A percentile compares a stretch with the other conserved stretches of the same genome.
phyloP scores from a whole-genome alignment of 2,329 filamentous ascomycete species.

The Pyricularia grisea region DNA sequence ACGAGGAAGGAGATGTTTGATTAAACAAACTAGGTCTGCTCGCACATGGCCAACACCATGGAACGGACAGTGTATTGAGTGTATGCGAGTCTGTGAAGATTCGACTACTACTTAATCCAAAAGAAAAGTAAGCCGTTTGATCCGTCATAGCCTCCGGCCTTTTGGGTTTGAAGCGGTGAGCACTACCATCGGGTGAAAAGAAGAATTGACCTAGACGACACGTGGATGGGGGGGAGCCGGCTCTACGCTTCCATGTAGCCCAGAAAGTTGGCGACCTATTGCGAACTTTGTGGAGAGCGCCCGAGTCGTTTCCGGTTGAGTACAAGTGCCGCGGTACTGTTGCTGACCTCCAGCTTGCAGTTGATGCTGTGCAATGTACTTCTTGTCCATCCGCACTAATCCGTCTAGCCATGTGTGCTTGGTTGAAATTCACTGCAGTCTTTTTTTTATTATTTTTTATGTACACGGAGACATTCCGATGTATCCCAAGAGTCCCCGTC shows the following conservation, averaged over 20 bases:
- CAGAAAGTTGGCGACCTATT: background rate
- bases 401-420: background rate
- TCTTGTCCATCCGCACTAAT: background rate
- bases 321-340: background rate
- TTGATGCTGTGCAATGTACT: background rate
- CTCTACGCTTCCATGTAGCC: background rate
- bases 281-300: background rate
- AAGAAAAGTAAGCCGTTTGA: background rate
- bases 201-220: background rate
- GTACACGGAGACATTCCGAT: background rate
- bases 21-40: background rate
- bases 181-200: background rate
- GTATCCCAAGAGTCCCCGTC: background rate
- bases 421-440: background rate
- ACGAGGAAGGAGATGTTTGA: background rate
- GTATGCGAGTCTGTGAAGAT: background rate
- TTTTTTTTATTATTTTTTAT: too few species aligned
- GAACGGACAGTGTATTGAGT: too few species aligned
- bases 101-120: background rate
- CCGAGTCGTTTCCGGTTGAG: background rate
- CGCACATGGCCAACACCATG: background rate
- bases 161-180: background rate
- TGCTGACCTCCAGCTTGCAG: background rate
- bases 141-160: background rate
- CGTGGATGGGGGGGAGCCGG: background rate